Percentiles rank a stretch among this genome's conserved stretches.
Conservation (phyloP, 805 yeast genomes). For the Wickerhamomyces pijperi region DNA sequence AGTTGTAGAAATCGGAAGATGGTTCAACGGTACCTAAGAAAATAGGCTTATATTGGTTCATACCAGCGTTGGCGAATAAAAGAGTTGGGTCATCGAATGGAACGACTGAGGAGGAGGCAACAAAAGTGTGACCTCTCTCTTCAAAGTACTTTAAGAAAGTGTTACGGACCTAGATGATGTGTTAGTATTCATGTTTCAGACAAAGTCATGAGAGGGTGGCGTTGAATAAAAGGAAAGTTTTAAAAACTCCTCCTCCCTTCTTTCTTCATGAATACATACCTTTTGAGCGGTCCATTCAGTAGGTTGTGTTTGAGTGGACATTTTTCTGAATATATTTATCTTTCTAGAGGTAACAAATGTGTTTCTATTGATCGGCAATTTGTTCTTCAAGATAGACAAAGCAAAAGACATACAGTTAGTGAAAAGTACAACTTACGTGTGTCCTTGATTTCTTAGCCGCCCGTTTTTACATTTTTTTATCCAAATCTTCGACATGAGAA, state of each 20-base stretch:
- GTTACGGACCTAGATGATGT: conserved; percentile 45
- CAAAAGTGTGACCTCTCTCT: conserved; percentile 60
- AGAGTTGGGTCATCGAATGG: conserved; percentile 98
- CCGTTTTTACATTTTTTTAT: neutral
- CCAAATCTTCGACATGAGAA: neutral
- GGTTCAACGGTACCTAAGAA: conserved; percentile 97
- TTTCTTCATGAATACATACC: conserved; percentile 11
- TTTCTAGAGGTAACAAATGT: conserved; percentile 1
- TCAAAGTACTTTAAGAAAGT: conserved; percentile 81
- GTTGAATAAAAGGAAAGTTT: too few relatives aligned
- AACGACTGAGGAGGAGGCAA: conserved; percentile 88
- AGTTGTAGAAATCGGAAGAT: conserved; percentile 67
- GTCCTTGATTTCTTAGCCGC: too few relatives aligned
- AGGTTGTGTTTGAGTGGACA: conserved; percentile 19
- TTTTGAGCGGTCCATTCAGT: conserved; percentile 18
- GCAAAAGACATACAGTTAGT: neutral
- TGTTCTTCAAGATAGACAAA: neutral
- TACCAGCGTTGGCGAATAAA: conserved; percentile 96
- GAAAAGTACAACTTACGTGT: conserved; percentile 1
- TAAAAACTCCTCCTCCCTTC: too few relatives aligned
- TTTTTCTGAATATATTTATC: conserved; percentile 9
- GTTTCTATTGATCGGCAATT: neutral
- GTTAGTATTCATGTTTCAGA: conserved; percentile 1
- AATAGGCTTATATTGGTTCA: conserved; percentile 98
- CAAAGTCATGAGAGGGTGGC: neutral